Conservation (phyloP, 1,284 basidiomycete species). For the Bjerkandera adusta region DNA sequence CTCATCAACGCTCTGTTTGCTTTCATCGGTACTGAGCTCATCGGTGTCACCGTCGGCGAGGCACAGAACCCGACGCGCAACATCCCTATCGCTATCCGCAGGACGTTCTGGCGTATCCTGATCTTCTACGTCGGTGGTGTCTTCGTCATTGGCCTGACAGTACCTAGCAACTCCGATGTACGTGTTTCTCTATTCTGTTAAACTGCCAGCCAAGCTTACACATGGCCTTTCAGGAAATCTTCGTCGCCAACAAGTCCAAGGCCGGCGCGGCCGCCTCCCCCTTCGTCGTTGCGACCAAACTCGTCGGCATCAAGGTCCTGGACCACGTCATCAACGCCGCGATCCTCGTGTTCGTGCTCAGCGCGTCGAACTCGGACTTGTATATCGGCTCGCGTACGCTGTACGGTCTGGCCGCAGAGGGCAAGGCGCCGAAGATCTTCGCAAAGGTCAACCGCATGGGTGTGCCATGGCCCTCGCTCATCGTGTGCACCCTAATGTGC, state of each 20-base stretch:
- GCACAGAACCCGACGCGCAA: conserved; percentile 56
- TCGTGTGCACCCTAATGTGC: conserved; percentile 59
- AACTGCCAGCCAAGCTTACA: background rate
- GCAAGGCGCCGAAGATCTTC: conserved; percentile 67
- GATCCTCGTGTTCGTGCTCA: conserved; percentile 73
- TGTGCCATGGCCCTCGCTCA: conserved; percentile 36
- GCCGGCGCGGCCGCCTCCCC: conserved; percentile 72
- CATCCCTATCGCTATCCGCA: conserved; percentile 53
- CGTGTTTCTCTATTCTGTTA: conserved; percentile 7
- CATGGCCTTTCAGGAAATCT: conserved; percentile 36
- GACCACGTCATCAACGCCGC: conserved; percentile 74
- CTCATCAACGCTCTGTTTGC: conserved; percentile 48
- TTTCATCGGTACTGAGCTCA: conserved; percentile 59
- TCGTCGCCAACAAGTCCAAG: conserved; percentile 57
- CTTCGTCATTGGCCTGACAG: conserved; percentile 68
- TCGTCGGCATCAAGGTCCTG: conserved; percentile 55
- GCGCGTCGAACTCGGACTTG: conserved; percentile 66
- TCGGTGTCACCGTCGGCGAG: conserved; percentile 42
- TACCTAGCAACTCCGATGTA: conserved; percentile 34
- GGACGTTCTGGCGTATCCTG: conserved; percentile 56
- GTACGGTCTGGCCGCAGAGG: conserved; percentile 66
- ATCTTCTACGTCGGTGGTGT: conserved; percentile 74
- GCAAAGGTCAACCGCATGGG: conserved; percentile 41
- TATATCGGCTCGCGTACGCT: conserved; percentile 67
- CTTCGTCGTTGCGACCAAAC: conserved; percentile 63